These are phyloP conservation scores for Dendrothele bispora DNA, from an alignment of 768 basidiomycete species.

Conservation along the genomic window DNA sequence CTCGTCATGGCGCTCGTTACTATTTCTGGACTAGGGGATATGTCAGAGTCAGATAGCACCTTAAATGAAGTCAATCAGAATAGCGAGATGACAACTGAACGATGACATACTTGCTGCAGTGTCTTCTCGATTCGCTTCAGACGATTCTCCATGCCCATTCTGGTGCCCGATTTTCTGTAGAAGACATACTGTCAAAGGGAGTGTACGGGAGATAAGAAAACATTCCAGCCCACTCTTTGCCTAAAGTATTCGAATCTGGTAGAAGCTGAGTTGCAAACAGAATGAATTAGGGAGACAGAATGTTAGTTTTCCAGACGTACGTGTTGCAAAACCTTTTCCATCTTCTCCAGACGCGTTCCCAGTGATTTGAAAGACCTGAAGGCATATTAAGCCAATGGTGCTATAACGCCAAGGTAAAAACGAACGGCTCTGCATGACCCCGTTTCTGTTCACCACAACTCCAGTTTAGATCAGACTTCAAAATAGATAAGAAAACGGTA, in stretches of 20 bases:
- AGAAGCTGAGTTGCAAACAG: neutral
- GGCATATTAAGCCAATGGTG: neutral
- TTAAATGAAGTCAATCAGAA: too few species aligned
- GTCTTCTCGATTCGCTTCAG: too few species aligned
- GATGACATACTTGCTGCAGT: too few species aligned
- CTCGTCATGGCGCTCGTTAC: too few species aligned
- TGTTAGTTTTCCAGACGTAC: slow-evolving; percentile 50
- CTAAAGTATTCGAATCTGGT: neutral
- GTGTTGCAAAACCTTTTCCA: slow-evolving; percentile 49
- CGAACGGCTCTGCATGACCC: slow-evolving; percentile 62
- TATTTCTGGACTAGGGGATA: too few species aligned
- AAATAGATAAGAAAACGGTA: slow-evolving; percentile 27
- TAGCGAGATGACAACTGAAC: too few species aligned
- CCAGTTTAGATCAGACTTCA: neutral
- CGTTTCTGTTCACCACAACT: slow-evolving; percentile 38
- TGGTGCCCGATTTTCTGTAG: too few species aligned
- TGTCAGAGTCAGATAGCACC: too few species aligned
- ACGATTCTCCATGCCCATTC: too few species aligned
- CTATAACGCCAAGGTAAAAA: neutral
- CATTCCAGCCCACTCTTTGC: slow-evolving; percentile 38
- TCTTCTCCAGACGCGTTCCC: slow-evolving; percentile 58
- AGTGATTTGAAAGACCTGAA: slow-evolving; percentile 58
- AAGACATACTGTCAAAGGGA: too few species aligned
- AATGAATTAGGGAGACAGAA: neutral
- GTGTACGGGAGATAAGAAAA: too few species aligned